These are phyloP conservation scores for Ophiostoma angusticollis DNA, from an alignment of 2,329 filamentous ascomycete species.

Conservation along the genomic window DNA sequence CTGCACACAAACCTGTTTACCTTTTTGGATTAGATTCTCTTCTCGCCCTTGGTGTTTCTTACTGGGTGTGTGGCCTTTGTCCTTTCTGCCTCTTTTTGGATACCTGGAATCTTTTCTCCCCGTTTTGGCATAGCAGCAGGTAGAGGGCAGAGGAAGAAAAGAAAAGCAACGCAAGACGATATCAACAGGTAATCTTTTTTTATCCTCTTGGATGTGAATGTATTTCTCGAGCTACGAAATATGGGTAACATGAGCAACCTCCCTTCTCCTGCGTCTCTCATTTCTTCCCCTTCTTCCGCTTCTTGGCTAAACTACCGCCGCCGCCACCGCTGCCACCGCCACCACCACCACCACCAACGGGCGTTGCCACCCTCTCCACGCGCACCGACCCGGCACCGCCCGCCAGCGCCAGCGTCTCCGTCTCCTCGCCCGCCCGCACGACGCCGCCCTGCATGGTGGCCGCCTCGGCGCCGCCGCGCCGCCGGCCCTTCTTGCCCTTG, in stretches of 20 bases:
- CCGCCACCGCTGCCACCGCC: conserved; percentile 15
- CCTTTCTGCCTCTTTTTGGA: neutral
- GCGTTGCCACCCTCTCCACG: conserved; percentile 43
- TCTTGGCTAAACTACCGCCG: conserved; percentile 22
- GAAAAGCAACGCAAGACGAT: too few species aligned
- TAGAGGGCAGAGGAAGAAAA: too few species aligned
- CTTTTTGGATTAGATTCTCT: conserved; percentile 56
- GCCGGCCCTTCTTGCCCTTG: conserved; percentile 77
- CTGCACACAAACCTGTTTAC: conserved; percentile 95
- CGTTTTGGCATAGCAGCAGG: too few species aligned
- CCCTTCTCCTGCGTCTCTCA: too few species aligned
- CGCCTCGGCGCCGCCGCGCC: conserved; percentile 33
- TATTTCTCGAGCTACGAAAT: too few species aligned
- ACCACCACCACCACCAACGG: too few species aligned
- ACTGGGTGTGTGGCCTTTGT: neutral
- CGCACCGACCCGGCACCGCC: conserved; percentile 51
- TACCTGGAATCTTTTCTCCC: too few species aligned
- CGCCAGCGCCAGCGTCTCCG: conserved; percentile 51
- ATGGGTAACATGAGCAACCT: too few species aligned
- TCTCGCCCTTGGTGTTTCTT: neutral
- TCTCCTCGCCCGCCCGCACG: conserved; percentile 63
- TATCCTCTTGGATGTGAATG: neutral
- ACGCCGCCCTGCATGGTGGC: conserved; percentile 76
- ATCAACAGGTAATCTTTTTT: too few species aligned
- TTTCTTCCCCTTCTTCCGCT: conserved; percentile 32